These are phyloP conservation scores for Agaricus blazei DNA, from an alignment of 768 basidiomycete species.

Conservation along the genomic window DNA sequence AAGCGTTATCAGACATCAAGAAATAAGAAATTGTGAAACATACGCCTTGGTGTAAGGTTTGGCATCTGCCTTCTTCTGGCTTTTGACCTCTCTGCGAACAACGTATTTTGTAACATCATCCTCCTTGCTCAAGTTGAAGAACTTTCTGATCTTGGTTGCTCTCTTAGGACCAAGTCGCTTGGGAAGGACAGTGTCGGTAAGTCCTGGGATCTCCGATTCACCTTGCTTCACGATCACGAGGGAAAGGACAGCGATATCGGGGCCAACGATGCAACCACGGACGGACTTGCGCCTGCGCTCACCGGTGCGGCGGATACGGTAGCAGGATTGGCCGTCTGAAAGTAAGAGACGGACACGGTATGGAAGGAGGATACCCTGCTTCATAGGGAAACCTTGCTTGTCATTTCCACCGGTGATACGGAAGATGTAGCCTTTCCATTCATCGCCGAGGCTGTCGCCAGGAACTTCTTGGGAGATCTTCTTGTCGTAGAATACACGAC, in stretches of 20 bases:
- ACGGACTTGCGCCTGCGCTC: conserved; percentile 99
- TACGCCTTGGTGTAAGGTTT: conserved; percentile 98
- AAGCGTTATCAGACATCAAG: not conserved
- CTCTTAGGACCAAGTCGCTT: conserved; percentile 97
- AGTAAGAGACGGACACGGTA: conserved; percentile 93
- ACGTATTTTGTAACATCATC: conserved; percentile 99
- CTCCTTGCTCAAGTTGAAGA: conserved; percentile 97
- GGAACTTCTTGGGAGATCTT: conserved; percentile 94
- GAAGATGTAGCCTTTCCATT: conserved; percentile 96
- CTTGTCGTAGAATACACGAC: conserved; percentile 96
- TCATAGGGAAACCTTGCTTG: conserved; percentile 99
- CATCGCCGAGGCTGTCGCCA: conserved; percentile 86
- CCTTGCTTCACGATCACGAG: conserved; percentile 97
- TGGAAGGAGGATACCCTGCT: conserved; percentile 96
- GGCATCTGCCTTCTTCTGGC: conserved; percentile 80
- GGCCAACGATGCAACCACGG: conserved; percentile 95
- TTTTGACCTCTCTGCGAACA: conserved; percentile 85
- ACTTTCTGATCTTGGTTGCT: conserved; percentile 93
- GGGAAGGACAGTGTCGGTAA: conserved; percentile 90
- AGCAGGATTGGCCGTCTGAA: conserved; percentile 96
- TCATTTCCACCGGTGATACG: conserved; percentile 98
- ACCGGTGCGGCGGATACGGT: conserved; percentile 85
- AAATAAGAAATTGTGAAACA: conserved; percentile 25
- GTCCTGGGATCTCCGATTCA: conserved; percentile 80
- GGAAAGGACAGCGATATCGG: conserved; percentile 93